Conservation (phyloP, 2,329 filamentous ascomycete genomes). For the Cladosporium halotolerans region DNA sequence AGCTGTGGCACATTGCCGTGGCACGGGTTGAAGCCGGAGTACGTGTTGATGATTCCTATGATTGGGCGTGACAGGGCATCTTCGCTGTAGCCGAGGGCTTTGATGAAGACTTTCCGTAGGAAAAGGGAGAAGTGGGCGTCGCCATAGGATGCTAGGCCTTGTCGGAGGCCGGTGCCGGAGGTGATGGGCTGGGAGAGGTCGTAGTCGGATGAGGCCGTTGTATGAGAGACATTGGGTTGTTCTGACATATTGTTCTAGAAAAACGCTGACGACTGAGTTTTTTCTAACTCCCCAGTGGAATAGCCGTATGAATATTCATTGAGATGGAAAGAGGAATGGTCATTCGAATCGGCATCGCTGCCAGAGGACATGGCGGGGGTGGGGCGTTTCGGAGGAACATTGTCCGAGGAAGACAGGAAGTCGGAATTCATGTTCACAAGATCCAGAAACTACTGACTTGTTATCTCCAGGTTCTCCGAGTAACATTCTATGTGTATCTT, state of each 20-base stretch:
- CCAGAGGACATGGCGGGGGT: neutral
- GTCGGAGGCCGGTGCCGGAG: conserved; percentile 48
- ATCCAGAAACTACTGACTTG: too few species aligned
- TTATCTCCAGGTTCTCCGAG: neutral
- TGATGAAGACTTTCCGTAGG: conserved; percentile 70
- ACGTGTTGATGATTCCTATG: conserved; percentile 69
- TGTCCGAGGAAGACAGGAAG: neutral
- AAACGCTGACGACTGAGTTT: neutral
- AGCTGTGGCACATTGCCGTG: conserved; percentile 65
- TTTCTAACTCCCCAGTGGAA: neutral
- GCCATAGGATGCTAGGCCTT: conserved; percentile 62
- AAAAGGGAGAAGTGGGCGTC: conserved; percentile 71
- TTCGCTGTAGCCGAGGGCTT: conserved; percentile 67
- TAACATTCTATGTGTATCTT: neutral
- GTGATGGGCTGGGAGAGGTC: conserved; percentile 51
- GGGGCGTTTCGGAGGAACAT: neutral
- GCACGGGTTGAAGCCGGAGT: conserved; percentile 67
- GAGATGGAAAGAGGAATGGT: neutral
- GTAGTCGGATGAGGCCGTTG: conserved; percentile 44
- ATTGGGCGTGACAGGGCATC: conserved; percentile 65
- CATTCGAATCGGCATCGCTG: neutral
- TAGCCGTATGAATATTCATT: neutral
- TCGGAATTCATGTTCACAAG: too few species aligned
- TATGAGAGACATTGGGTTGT: neutral
- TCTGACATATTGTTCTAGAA: neutral